These are phyloP conservation scores for Nissolia schottii DNA, from an alignment of 306 rosid genomes.

Conservation along the genomic window DNA sequence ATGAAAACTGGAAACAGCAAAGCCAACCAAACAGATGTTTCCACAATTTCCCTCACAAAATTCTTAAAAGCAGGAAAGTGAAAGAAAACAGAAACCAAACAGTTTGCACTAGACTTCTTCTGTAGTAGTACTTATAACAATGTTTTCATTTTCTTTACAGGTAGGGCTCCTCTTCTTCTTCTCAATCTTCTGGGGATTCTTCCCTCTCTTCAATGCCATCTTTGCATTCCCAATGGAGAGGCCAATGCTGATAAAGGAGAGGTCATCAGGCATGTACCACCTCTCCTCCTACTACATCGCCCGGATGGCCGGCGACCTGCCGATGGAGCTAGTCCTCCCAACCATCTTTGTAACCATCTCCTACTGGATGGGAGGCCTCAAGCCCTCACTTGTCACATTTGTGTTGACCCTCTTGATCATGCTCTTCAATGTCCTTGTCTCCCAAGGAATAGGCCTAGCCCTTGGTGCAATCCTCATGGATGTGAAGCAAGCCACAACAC, in stretches of 20 bases:
- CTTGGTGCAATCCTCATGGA: constrained; percentile 88
- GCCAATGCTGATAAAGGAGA: constrained; percentile 77
- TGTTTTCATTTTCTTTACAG: constrained; percentile 38
- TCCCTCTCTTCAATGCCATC: constrained; percentile 81
- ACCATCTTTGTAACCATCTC: constrained; percentile 60
- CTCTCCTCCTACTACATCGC: constrained; percentile 84
- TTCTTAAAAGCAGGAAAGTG: no score
- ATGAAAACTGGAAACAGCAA: no score
- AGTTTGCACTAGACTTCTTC: neutral
- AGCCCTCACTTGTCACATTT: constrained; percentile 57
- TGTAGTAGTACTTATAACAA: neutral
- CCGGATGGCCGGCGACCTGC: constrained; percentile 69
- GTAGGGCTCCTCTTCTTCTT: constrained; percentile 88
- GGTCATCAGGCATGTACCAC: constrained; percentile 87
- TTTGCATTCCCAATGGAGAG: constrained; percentile 75
- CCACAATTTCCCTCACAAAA: no score
- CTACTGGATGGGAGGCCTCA: constrained; percentile 94
- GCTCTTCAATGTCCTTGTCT: constrained; percentile 71
- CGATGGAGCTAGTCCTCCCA: constrained; percentile 91
- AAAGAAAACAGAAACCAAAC: no score
- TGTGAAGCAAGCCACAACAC: constrained; percentile 80
- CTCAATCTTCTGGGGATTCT: constrained; percentile 91
- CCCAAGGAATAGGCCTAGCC: constrained; percentile 90
- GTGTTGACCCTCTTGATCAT: constrained; percentile 60
- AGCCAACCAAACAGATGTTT: no score